A percentile compares a stretch with the other conserved stretches of the same genome.
These are phyloP conservation scores for Suillus decipiens DNA, from an alignment of 768 basidiomycete genomes.

Conservation along the genomic window DNA sequence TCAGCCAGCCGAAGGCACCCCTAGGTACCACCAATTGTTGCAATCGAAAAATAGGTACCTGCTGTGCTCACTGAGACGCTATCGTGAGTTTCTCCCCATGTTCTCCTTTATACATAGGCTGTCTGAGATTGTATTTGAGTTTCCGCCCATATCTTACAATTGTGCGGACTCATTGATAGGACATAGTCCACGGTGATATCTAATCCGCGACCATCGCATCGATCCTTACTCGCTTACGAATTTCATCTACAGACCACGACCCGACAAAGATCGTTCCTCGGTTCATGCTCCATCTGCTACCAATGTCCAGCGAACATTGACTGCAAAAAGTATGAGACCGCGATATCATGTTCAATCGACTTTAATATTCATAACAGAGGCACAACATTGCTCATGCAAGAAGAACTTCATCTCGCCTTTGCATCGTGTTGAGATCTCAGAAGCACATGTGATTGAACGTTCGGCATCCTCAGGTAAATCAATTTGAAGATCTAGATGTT, in stretches of 20 bases:
- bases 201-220: not conserved
- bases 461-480: not conserved
- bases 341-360: not conserved
- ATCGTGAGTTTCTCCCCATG: not conserved
- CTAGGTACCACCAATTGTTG: not conserved
- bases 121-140: not conserved
- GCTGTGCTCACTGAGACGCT: not conserved
- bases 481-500: constrained; percentile 1
- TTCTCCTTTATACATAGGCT: not conserved
- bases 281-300: not conserved
- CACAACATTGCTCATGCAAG: not conserved
- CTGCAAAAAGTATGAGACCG: not conserved
- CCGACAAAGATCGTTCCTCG: not conserved
- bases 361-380: not conserved
- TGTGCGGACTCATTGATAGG: not conserved
- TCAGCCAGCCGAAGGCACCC: not conserved
- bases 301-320: not conserved
- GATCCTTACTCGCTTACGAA: constrained; percentile 3
- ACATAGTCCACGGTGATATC: not conserved
- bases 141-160: not conserved
- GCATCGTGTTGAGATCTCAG: constrained; percentile 2
- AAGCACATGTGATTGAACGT: not conserved
- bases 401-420: not conserved
- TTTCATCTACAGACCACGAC: not conserved
- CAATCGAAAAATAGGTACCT: not conserved